Conservation (phyloP, 441 rosid genomes). For the Adansonia grandidieri region DNA sequence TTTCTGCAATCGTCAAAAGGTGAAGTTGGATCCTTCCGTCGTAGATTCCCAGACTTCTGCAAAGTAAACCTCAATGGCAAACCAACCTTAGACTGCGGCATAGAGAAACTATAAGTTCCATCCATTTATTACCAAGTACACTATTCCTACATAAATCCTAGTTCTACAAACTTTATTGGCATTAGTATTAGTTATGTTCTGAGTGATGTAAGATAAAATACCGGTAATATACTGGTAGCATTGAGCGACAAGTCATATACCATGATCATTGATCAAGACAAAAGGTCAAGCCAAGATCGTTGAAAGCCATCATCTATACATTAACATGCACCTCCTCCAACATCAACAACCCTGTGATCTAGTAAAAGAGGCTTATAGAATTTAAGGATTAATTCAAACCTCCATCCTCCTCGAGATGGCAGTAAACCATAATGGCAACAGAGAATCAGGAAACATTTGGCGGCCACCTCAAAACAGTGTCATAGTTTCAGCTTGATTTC, state of each 20-base stretch:
- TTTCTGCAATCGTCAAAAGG: conserved; percentile 2
- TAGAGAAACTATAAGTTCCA: background rate
- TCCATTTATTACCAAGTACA: background rate
- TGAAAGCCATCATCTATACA: background rate
- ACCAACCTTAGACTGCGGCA: background rate
- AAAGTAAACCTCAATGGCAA: background rate
- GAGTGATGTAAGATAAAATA: background rate
- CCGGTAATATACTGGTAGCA: background rate
- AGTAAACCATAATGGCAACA: background rate
- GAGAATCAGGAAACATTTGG: background rate
- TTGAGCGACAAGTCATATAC: background rate
- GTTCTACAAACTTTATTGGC: background rate
- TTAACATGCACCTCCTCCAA: background rate
- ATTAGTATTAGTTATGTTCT: background rate
- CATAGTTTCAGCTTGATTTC: background rate
- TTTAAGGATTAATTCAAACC: background rate
- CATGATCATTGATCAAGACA: background rate
- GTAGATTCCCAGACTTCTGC: background rate
- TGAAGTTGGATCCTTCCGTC: background rate
- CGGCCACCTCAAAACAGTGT: background rate
- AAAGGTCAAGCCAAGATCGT: background rate
- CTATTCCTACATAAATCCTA: background rate
- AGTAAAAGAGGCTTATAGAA: too few species aligned
- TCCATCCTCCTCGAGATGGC: background rate
- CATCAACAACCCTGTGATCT: too few species aligned